Evolutionary conservation across 257 asterid species (phyloP).

Genomic region (Rehmannia glutinosa): DNA sequence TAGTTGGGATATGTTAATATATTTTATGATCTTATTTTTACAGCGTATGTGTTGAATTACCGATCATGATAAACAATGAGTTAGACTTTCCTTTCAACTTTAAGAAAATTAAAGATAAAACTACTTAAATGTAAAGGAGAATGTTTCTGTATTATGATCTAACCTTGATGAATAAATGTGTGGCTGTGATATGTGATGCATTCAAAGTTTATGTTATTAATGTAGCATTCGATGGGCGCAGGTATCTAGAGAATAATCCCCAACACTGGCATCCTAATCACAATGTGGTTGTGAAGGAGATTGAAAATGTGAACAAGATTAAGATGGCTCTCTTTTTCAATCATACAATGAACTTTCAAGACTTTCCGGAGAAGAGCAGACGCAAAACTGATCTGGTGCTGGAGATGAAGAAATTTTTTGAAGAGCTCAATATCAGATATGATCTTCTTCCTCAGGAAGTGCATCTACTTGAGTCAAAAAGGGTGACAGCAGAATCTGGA

Average conservation of each 20-base stretch:
- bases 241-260: conserved; percentile 61
- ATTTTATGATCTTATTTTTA: no score
- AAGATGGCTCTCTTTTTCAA: conserved; percentile 67
- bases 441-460: conserved; percentile 82
- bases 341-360: conserved; percentile 85
- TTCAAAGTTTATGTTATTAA: no score
- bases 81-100: no score
- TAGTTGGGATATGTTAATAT: no score
- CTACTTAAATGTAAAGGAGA: no score
- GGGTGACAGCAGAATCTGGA: conserved; percentile 18
- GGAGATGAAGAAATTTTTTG: conserved; percentile 73
- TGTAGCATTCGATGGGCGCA: no score
- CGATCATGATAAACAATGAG: no score
- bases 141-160: no score
- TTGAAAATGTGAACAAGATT: conserved; percentile 79
- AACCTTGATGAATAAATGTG: no score
- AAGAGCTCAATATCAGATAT: conserved; percentile 68
- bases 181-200: no score
- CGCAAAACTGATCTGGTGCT: conserved; percentile 62
- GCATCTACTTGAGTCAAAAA: conserved; percentile 39
- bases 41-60: no score
- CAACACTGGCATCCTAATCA: conserved; percentile 79
- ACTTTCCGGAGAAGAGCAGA: conserved; percentile 52
- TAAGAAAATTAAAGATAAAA: no score
- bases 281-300: conserved; percentile 76